Evolutionary conservation across 306 rosid genomes (phyloP), one percentile per base, ranked within the genome.

Genomic region (Mucuna pruriens): DNA sequence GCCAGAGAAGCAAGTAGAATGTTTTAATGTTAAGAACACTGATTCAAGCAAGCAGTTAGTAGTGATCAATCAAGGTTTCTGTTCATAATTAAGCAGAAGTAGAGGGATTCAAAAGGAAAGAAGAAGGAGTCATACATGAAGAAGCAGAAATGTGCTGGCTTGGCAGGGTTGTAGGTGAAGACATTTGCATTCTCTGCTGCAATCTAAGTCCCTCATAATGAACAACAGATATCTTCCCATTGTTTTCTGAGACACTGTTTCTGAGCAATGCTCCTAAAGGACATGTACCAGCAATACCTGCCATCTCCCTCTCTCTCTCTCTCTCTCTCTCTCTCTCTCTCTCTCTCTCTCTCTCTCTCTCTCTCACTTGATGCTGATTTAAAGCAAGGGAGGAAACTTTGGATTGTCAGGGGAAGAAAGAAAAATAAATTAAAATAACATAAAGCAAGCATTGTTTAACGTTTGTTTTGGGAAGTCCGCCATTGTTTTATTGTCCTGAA

Each of bases 161-260:
- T 9, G 77, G 49, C 68, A 63, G 71, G n/a, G 61, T 81, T 57
- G 77, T 71, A 46, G 49, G 19, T 7, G 83, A 80, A 51, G 78
- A 62, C 39, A 72, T 48, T 54, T 76, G 89, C 29, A 68, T 61
- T 54, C 31, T 81, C 3, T 85, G 87, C 7, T 54, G 65, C 8
- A 82, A 79, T 78, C 91, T 84, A 77, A 84, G 90, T 3, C 92
- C 90, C 67, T 75, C 80, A 54, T 71, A 74, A 7, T 74, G 88
- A 52, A 22, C 74, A 12, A 82, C 77, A 12, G 44, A 62, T 0
- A 8, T 20, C 8, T 62, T 62, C 5, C 84, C 83, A 81, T 45
- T 62, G 57, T 17, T 74, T 29, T 78, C 84, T 10, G 78, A 73
- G 29, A 79, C 86, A 16, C 42, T 76, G 20, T 64, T 68, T 81